phyloP scores from a whole-genome alignment of 2,329 filamentous ascomycete species.

The Tolypocladium cylindrosporum region DNA sequence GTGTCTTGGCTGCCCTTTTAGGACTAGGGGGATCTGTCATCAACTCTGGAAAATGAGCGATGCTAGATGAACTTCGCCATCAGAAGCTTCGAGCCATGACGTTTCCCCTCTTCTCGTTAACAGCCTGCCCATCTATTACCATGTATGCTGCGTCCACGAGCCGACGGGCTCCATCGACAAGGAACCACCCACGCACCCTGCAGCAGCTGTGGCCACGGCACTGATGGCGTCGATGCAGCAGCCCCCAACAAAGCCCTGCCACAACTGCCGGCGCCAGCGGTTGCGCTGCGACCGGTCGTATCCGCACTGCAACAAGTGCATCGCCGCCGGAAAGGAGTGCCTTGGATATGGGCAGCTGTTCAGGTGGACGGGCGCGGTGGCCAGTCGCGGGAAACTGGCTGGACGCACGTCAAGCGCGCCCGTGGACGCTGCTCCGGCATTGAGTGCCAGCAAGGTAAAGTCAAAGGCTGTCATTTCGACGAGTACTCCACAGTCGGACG shows the following conservation, averaged over 20 bases:
- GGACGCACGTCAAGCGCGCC: conserved; percentile 27
- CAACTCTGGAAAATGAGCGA: not conserved
- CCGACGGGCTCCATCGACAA: conserved; percentile 5
- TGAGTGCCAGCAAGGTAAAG: not conserved
- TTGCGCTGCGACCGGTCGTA: conserved; percentile 42
- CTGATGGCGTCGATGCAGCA: conserved; percentile 3
- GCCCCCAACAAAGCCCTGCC: conserved; percentile 29
- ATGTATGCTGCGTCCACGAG: conserved; percentile 4
- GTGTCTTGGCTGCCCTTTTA: conserved; percentile 19
- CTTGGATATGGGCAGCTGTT: conserved; percentile 44
- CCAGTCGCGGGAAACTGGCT: conserved; percentile 30
- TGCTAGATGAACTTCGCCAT: not conserved
- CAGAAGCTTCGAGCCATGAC: not conserved
- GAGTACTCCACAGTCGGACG: not conserved
- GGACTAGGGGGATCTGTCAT: conserved; percentile 14
- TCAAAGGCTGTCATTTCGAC: not conserved
- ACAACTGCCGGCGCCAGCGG: conserved; percentile 43
- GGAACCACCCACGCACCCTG: conserved; percentile 1
- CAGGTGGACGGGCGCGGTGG: conserved; percentile 39
- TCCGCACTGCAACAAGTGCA: conserved; percentile 42
- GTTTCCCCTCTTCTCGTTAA: not conserved
- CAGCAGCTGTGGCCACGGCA: not conserved
- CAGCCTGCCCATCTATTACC: conserved; percentile 1
- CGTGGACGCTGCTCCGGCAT: conserved; percentile 6
- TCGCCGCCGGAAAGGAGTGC: conserved; percentile 36